Base-by-base conservation (phyloP, 768 basidiomycete genomes). In the Tubosaeta sp. region DNA sequence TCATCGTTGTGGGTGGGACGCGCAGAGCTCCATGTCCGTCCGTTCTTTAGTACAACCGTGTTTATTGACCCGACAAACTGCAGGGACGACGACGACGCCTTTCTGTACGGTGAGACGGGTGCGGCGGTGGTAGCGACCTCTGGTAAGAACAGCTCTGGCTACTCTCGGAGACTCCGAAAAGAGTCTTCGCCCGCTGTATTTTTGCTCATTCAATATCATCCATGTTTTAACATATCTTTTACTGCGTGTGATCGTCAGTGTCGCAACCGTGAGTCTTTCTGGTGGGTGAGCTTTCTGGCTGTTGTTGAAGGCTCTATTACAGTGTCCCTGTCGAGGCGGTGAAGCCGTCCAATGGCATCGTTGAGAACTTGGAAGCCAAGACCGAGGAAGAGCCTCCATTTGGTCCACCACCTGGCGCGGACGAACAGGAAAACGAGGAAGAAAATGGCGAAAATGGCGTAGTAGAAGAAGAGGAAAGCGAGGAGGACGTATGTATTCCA, bases 51-150 rank as follows among this genome's bases (percentile, higher is more conserved):
- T 34, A 53, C 58, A 46, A 43, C 43, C 44, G 43, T 52, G 27
- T 57, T 58, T 49, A 67, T 64, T 69, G 48, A 69, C 68, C 31
- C 40, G 51, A 48, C 30, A 40, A 46, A 55, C 46, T 51, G 46
- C 57, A 83, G 81, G 80, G 86, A 88, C 64, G 87, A 88, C 71
- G 87, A 90, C 62, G 87, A 90, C 68, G 86, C 87, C 22, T 88
- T 86, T 64, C 70, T 89, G 55, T 90, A 89, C 59, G 87, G 87
- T 51, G 77, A 78, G 52, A 71, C 80, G 38, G 57, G 70, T 39
- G 63, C 69, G 48, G 51, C 67, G 44, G 64, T 65, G 55, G 61
- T 59, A 48, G 53, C 60, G 55, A 66, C 69, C 42, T 72, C 76
- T 73, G 76, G 81, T 81, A 71, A 79, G 79, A 72, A 53, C 58